phyloP scores from a whole-genome alignment of 2,329 filamentous ascomycete genomes.

The Colletotrichum liaoningense region DNA sequence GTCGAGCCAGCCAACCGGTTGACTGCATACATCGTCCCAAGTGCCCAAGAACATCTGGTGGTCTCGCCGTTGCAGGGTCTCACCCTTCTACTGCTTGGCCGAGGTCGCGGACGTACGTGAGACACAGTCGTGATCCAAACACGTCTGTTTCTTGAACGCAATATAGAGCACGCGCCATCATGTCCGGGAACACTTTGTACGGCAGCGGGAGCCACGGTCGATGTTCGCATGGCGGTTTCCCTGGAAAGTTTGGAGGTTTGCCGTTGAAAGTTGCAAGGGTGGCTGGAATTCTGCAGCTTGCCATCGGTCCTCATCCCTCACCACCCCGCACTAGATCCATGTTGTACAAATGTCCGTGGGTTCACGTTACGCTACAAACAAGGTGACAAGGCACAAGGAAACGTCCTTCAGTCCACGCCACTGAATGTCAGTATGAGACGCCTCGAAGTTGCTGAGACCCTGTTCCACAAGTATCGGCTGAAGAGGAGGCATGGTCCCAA shows the following conservation, averaged over 20 bases:
- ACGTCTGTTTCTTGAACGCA: conserved; percentile 20
- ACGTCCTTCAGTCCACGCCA: neutral
- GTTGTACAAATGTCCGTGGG: conserved; percentile 9
- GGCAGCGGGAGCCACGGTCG: neutral
- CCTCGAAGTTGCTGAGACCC: neutral
- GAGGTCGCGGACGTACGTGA: conserved; percentile 8
- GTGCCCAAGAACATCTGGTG: neutral
- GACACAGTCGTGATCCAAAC: conserved; percentile 21
- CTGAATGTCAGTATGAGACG: neutral
- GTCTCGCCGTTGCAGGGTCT: conserved; percentile 14
- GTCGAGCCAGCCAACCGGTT: neutral
- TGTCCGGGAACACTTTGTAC: neutral
- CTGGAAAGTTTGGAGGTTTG: conserved; percentile 1
- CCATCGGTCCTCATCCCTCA: neutral
- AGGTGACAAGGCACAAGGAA: neutral
- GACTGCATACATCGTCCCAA: conserved; percentile 1
- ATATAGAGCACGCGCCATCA: conserved; percentile 25
- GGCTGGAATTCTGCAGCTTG: conserved; percentile 9
- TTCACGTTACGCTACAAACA: neutral
- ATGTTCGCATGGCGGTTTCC: conserved; percentile 9
- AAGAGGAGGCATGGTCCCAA: neutral
- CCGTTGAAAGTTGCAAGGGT: conserved; percentile 9
- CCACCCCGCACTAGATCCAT: conserved; percentile 24
- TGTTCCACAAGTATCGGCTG: neutral
- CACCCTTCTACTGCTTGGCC: neutral